Conservation (phyloP, 352 stramenopile genomes). For the Phytophthora pisi region DNA sequence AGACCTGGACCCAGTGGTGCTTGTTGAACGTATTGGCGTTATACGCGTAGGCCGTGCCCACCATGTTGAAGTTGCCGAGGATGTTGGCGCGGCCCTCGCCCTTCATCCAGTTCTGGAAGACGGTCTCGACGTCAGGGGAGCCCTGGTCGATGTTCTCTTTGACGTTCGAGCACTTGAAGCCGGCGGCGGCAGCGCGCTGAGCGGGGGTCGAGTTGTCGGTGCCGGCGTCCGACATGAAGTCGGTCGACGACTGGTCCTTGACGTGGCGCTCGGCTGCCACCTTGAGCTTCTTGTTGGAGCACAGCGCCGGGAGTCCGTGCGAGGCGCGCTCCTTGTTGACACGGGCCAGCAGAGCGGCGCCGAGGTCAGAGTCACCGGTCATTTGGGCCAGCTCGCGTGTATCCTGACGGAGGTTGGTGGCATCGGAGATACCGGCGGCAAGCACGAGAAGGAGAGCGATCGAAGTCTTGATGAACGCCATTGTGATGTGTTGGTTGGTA, state of each 20-base stretch:
- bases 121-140: slow-evolving; percentile 24
- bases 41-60: slow-evolving; percentile 34
- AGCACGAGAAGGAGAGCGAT: slow-evolving; percentile 13
- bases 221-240: slow-evolving; percentile 50
- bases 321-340: slow-evolving; percentile 51
- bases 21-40: slow-evolving; percentile 32
- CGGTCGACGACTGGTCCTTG: slow-evolving; percentile 42
- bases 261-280: slow-evolving; percentile 24
- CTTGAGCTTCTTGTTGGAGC: slow-evolving; percentile 39
- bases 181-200: slow-evolving; percentile 35
- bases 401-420: slow-evolving; percentile 20
- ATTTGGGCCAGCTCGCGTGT: slow-evolving; percentile 15
- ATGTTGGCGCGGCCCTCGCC: slow-evolving; percentile 21
- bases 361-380: slow-evolving; percentile 4
- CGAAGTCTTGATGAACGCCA: slow-evolving; percentile 10
- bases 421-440: not conserved
- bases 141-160: slow-evolving; percentile 38
- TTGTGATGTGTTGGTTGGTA: not conserved
- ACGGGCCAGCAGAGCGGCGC: slow-evolving; percentile 33
- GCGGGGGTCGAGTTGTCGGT: slow-evolving; percentile 38
- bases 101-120: slow-evolving; percentile 42
- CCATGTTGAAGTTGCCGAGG: slow-evolving; percentile 35
- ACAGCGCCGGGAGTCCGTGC: slow-evolving; percentile 33
- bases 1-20: slow-evolving; percentile 61
- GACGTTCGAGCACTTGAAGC: slow-evolving; percentile 47